Percentiles rank a stretch among this genome's conserved stretches.
These are phyloP conservation scores for Viola odorata DNA, from an alignment of 345 rosid species.

Conservation along the genomic window DNA sequence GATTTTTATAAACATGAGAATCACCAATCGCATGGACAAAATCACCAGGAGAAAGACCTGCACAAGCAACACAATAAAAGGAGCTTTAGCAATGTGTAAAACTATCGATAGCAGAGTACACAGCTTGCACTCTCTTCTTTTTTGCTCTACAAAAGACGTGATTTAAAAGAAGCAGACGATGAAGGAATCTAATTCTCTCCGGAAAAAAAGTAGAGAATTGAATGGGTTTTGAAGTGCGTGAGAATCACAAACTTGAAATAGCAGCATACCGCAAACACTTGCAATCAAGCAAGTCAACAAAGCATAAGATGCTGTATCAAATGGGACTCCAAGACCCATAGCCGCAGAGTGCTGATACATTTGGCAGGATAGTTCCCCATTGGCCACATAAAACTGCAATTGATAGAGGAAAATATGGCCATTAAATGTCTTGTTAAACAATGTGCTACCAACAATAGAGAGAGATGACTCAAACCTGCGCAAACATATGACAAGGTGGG, in stretches of 20 bases:
- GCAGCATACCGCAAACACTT: constrained; percentile 73
- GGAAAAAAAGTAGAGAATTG: background rate
- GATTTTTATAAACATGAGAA: constrained; percentile 79
- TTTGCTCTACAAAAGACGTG: too few relatives aligned
- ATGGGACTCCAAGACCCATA: constrained; percentile 95
- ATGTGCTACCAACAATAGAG: background rate
- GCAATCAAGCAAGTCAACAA: constrained; percentile 90
- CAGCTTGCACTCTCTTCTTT: too few relatives aligned
- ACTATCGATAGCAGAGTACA: too few relatives aligned
- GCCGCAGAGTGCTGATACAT: constrained; percentile 98
- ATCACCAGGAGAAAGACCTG: constrained; percentile 89
- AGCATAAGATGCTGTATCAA: constrained; percentile 90
- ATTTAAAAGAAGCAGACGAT: too few relatives aligned
- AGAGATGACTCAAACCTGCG: constrained; percentile 47
- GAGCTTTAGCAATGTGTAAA: background rate
- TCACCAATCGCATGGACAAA: constrained; percentile 81
- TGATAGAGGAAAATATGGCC: background rate
- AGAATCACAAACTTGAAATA: background rate
- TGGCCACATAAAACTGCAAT: constrained; percentile 73
- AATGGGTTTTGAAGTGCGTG: background rate
- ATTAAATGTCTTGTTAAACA: too few relatives aligned
- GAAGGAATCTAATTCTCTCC: too few relatives aligned
- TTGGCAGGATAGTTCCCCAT: constrained; percentile 91
- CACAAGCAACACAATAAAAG: constrained; percentile 3
- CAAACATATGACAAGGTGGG: constrained; percentile 99